Conservation (phyloP, 768 basidiomycete genomes). For the Rhodosporidiobolus sp. region DNA sequence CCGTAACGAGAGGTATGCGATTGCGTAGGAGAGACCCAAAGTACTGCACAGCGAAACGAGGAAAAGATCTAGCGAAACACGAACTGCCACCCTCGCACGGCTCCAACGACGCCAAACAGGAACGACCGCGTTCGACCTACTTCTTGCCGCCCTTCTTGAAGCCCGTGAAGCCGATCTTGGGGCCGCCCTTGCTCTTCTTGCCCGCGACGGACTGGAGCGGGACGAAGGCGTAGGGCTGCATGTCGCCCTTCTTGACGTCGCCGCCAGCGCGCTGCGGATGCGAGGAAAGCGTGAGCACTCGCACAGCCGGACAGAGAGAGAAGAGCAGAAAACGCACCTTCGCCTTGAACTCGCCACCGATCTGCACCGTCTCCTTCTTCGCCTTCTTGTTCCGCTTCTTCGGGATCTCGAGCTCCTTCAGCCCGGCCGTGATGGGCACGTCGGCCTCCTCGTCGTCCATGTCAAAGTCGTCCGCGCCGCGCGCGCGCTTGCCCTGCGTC, state of each 20-base stretch:
- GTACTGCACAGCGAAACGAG: too few relatives aligned
- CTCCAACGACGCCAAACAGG: too few relatives aligned
- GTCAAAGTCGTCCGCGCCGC: conserved; percentile 61
- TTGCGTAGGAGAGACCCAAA: too few relatives aligned
- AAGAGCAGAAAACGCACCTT: conserved; percentile 64
- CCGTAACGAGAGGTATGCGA: too few relatives aligned
- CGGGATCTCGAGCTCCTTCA: conserved; percentile 77
- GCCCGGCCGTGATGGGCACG: conserved; percentile 48
- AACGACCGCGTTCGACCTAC: background rate
- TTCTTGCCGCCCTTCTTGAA: conserved; percentile 30
- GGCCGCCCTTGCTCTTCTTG: conserved; percentile 45
- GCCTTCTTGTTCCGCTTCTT: conserved; percentile 54
- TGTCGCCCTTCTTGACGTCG: conserved; percentile 71
- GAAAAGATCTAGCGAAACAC: too few relatives aligned
- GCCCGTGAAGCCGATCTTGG: conserved; percentile 37
- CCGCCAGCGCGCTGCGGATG: conserved; percentile 81
- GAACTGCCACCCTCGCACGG: too few relatives aligned
- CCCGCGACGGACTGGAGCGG: conserved; percentile 65
- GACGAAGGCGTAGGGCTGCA: conserved; percentile 86
- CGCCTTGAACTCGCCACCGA: conserved; percentile 89
- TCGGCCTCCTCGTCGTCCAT: conserved; percentile 55
- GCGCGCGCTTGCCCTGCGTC: conserved; percentile 79
- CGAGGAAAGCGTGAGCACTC: conserved; percentile 24
- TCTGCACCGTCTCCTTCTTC: conserved; percentile 55
- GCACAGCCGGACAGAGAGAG: background rate